Evolutionary conservation across 345 rosid species (phyloP), one percentile per base, ranked within the genome.

Genomic region (Punica granatum): DNA sequence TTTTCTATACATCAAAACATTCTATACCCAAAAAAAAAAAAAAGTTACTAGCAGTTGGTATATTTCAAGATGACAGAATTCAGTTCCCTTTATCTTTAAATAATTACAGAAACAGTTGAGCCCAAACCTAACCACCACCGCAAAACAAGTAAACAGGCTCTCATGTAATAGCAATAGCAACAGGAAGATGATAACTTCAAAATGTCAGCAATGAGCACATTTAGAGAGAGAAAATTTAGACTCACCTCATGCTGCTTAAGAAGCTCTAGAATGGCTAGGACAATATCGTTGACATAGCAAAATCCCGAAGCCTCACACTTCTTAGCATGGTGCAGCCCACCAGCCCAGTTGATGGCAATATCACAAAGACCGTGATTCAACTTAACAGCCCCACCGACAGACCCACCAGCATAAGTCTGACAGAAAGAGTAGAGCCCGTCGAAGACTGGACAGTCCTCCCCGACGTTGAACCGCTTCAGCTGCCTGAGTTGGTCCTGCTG

Each of bases 241-340:
- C 81, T 67, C 67, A 85, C 89, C 83, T 82, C 85, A 25, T 82
- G 81, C 63, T 73, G 73, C 61, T 85, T 85, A 69, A 85, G 87
- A 67, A 85, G 87, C 79, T 85, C 89, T 78, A 85, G 76, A 62
- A 85, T 85, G 21, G 82, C 89, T 37, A 85, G 81, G 56, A 85
- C 89, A 67, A 85, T 85, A 68, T 85, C 89, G 70, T 85, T 85
- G 69, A 85, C 87, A 79, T 85, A 85, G 76, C 89, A 85, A 63
- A 82, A 85, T 1, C 89, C 89, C 21, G 89, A 85, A 70, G 89
- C 89, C 75, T 82, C 89, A 53, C 86, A 82, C 77, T 82, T 85
- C 79, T 85, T 85, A 53, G 89, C 89, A 74, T 85, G 89, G 67
- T 82, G 89, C 72, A 85, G 80, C 43, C 89, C 89, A 26, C 89